Conservation (phyloP, 768 basidiomycete genomes). For the Lactifluus pinguis region DNA sequence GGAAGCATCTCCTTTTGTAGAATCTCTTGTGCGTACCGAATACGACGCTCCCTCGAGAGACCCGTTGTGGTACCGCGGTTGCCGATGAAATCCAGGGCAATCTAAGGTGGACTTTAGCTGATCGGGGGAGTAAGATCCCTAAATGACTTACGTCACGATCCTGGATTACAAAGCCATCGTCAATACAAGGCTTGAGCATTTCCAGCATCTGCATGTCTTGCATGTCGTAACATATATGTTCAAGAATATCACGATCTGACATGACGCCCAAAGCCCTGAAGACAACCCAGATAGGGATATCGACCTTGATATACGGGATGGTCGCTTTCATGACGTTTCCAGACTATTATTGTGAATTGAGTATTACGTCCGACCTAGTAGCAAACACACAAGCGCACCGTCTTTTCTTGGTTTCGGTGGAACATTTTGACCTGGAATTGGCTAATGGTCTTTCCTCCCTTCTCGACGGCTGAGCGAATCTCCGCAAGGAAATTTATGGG, state of each 20-base stretch:
- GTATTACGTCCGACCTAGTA: slow-evolving; percentile 7
- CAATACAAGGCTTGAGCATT: slow-evolving; percentile 96
- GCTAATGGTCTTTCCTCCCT: slow-evolving; percentile 95
- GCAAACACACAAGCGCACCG: slow-evolving; percentile 42
- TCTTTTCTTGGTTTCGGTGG: slow-evolving; percentile 79
- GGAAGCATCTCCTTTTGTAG: slow-evolving; percentile 98
- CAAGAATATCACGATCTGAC: slow-evolving; percentile 94
- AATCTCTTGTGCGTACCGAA: slow-evolving; percentile 95
- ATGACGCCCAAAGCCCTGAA: slow-evolving; percentile 97
- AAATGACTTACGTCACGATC: slow-evolving; percentile 67
- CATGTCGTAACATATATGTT: slow-evolving; percentile 98
- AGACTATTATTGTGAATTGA: slow-evolving; percentile 34
- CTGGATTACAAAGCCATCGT: slow-evolving; percentile 97
- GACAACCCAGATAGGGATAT: slow-evolving; percentile 98
- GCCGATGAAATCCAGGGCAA: slow-evolving; percentile 94
- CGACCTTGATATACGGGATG: slow-evolving; percentile 95
- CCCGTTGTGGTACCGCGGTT: slow-evolving; percentile 94
- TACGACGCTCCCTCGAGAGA: slow-evolving; percentile 83
- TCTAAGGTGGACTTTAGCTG: slow-evolving; percentile 26
- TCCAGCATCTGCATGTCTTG: slow-evolving; percentile 95
- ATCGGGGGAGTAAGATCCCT: not conserved
- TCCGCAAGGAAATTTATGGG: slow-evolving; percentile 94
- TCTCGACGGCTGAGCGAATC: slow-evolving; percentile 95
- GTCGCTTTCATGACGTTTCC: slow-evolving; percentile 95
- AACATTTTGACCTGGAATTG: slow-evolving; percentile 98